Conservation (phyloP, 169 alveolate species). For the Plasmodium coatneyi region DNA sequence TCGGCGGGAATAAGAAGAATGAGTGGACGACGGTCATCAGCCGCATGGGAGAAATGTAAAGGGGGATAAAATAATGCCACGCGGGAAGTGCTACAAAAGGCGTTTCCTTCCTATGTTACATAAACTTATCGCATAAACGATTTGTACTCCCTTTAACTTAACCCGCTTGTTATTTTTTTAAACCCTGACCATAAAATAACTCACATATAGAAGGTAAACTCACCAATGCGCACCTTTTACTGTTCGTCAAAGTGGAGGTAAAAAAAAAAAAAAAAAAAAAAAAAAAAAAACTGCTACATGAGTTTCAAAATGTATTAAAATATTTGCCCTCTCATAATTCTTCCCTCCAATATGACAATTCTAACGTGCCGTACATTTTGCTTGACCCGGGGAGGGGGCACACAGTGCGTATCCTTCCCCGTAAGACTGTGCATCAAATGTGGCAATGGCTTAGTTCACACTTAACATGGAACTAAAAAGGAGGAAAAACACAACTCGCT, state of each 20-base stretch:
- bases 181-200: not conserved
- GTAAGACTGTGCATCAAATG: not conserved
- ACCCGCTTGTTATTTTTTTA: not conserved
- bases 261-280: too few relatives aligned
- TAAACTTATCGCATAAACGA: not conserved
- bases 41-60: conserved; percentile 4
- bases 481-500: not conserved
- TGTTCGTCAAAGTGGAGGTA: not conserved
- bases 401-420: not conserved
- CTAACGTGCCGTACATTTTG: not conserved
- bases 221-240: not conserved
- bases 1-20: conserved; percentile 35
- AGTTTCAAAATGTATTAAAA: not conserved
- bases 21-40: not conserved
- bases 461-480: not conserved
- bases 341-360: not conserved
- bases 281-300: not conserved
- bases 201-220: not conserved
- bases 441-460: not conserved
- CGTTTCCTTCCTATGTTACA: not conserved
- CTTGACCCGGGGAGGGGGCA: not conserved
- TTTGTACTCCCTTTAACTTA: not conserved
- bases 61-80: not conserved
- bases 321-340: not conserved
- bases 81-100: not conserved